Evolutionary conservation across 176 grass and related monocot genomes (phyloP).

Genomic region (Triticum dicoccoides): DNA sequence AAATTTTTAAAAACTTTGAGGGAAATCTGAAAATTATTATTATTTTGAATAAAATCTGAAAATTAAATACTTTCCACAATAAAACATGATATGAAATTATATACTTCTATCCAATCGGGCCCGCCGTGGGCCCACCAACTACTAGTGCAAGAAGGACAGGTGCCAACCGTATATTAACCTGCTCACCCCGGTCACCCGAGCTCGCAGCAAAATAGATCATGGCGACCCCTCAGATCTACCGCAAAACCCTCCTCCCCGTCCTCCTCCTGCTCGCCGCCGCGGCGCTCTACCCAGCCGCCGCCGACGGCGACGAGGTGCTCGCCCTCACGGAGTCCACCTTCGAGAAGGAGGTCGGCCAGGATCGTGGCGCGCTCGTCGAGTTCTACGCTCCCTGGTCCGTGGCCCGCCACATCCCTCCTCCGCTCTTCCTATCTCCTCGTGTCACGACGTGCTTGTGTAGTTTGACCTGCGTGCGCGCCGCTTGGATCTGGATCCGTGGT

Average conservation of each 20-base stretch:
- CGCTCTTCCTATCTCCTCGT: background rate
- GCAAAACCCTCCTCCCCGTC: constrained; percentile 38
- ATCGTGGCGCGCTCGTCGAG: constrained; percentile 84
- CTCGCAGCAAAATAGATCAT: constrained; percentile 19
- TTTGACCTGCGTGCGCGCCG: background rate
- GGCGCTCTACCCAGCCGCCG: constrained; percentile 17
- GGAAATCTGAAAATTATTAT: too few species aligned
- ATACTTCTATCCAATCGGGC: too few species aligned
- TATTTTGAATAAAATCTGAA: too few species aligned
- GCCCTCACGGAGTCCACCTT: constrained; percentile 80
- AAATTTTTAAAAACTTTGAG: too few species aligned
- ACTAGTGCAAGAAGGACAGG: too few species aligned
- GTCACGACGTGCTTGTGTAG: background rate
- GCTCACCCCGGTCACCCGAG: background rate
- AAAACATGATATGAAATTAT: too few species aligned
- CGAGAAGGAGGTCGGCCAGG: constrained; percentile 91
- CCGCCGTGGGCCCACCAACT: too few species aligned
- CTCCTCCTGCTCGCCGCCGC: constrained; percentile 29
- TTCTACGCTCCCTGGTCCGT: constrained; percentile 84
- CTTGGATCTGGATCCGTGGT: constrained; percentile 25
- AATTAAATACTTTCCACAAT: too few species aligned
- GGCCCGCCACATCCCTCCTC: background rate
- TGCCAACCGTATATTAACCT: background rate
- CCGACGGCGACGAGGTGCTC: constrained; percentile 60
- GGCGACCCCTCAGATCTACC: constrained; percentile 67